phyloP scores from a whole-genome alignment of 2,329 filamentous ascomycete genomes.

The Colletotrichum karsti region DNA sequence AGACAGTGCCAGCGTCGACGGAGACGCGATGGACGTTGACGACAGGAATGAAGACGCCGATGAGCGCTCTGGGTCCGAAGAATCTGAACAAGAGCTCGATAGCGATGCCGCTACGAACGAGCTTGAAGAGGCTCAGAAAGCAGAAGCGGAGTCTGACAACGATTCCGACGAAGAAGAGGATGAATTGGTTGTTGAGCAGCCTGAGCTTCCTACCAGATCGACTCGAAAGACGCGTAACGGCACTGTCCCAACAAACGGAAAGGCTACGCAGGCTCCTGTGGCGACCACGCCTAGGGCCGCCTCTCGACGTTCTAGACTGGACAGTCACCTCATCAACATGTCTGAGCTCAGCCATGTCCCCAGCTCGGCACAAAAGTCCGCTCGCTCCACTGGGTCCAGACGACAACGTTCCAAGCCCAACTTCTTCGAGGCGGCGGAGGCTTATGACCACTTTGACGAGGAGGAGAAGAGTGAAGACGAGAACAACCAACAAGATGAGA shows the following conservation, averaged over 20 bases:
- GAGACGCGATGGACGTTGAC: slow-evolving; percentile 37
- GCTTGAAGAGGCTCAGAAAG: too few relatives aligned
- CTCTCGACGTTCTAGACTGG: not conserved
- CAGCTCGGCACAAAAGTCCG: slow-evolving; percentile 21
- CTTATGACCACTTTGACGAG: slow-evolving; percentile 28
- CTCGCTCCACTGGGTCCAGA: slow-evolving; percentile 49
- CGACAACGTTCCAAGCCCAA: slow-evolving; percentile 50
- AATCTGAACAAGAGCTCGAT: too few relatives aligned
- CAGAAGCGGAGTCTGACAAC: too few relatives aligned
- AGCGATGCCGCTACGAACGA: too few relatives aligned
- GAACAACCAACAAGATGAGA: too few relatives aligned
- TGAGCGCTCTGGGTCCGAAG: too few relatives aligned
- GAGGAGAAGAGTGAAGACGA: not conserved
- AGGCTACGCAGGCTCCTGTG: slow-evolving; percentile 42
- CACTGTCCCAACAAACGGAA: slow-evolving; percentile 31
- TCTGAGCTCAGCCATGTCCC: slow-evolving; percentile 25
- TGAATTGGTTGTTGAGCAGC: not conserved
- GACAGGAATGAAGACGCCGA: not conserved
- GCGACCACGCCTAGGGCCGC: slow-evolving; percentile 29
- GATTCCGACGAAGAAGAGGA: not conserved
- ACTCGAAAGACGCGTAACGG: not conserved
- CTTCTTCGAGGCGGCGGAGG: slow-evolving; percentile 47
- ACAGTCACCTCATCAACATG: slow-evolving; percentile 12
- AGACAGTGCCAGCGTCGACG: slow-evolving; percentile 1
- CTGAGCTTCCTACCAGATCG: slow-evolving; percentile 2